Percentiles rank a stretch among this genome's conserved stretches.
phyloP scores from a whole-genome alignment of 225 moss, liverwort and hornwort species.

The Neckera pumila region DNA sequence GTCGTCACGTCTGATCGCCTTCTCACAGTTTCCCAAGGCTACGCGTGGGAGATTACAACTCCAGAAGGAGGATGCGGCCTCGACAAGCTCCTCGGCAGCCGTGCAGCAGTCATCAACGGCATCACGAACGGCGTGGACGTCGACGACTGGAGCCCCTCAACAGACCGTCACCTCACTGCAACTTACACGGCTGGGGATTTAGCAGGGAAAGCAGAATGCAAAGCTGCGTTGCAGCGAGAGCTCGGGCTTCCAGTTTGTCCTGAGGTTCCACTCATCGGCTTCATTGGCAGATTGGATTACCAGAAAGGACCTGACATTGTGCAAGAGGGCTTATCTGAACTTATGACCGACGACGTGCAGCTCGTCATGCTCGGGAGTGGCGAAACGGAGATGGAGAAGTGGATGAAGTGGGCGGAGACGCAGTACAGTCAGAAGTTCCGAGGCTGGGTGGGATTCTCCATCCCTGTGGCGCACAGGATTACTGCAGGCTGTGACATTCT shows the following conservation, averaged over 20 bases:
- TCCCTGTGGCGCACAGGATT: slow-evolving; percentile 84
- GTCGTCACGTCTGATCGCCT: slow-evolving; percentile 90
- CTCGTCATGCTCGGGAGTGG: slow-evolving; percentile 98
- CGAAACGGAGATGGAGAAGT: slow-evolving; percentile 75
- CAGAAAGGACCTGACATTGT: slow-evolving; percentile 96
- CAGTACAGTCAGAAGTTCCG: slow-evolving; percentile 63
- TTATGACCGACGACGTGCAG: slow-evolving; percentile 79
- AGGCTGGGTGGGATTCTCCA: slow-evolving; percentile 93
- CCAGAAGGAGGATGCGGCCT: slow-evolving; percentile 91
- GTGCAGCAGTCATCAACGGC: slow-evolving; percentile 81
- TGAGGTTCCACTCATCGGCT: slow-evolving; percentile 84
- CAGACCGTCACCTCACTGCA: slow-evolving; percentile 47
- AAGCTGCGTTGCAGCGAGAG: slow-evolving; percentile 77
- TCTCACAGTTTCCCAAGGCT: slow-evolving; percentile 84
- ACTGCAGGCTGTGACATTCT: slow-evolving; percentile 97
- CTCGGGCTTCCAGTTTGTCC: slow-evolving; percentile 69
- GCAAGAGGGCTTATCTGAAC: slow-evolving; percentile 61
- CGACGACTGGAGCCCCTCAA: slow-evolving; percentile 82
- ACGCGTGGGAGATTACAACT: slow-evolving; percentile 98
- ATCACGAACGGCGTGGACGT: slow-evolving; percentile 94
- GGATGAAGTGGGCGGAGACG: slow-evolving; percentile 84
- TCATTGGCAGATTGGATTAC: slow-evolving; percentile 82
- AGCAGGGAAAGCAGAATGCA: slow-evolving; percentile 75
- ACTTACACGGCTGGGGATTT: slow-evolving; percentile 40
- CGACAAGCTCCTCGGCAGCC: slow-evolving; percentile 69